These are phyloP conservation scores for Irpex lacteus DNA, from an alignment of 1,284 basidiomycete genomes.

Conservation along the genomic window DNA sequence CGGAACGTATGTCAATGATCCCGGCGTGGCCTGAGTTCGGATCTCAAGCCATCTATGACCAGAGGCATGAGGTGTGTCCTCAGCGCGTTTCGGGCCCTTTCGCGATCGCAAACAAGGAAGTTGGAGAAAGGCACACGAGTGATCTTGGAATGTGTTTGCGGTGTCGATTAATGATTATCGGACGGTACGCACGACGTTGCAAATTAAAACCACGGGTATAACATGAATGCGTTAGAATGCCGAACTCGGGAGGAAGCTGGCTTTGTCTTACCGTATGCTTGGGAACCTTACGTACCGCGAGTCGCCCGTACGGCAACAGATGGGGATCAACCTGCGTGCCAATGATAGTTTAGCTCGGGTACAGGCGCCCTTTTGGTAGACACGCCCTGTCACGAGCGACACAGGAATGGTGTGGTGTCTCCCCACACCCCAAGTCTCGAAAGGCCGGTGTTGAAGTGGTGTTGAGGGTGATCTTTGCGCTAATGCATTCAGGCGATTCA, in stretches of 20 bases:
- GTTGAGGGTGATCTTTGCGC: not conserved
- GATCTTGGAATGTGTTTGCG: not conserved
- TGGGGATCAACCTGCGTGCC: no score
- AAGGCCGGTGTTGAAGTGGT: not conserved
- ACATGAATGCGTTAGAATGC: not conserved
- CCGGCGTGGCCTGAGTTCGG: not conserved
- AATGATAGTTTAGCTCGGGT: not conserved
- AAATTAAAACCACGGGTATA: not conserved
- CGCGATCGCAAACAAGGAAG: no score
- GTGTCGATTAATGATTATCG: not conserved
- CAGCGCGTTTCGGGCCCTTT: no score
- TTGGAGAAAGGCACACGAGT: no score
- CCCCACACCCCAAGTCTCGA: not conserved
- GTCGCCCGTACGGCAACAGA: no score
- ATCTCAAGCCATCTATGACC: no score
- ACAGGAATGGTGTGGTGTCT: not conserved
- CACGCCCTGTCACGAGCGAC: not conserved
- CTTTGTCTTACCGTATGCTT: not conserved
- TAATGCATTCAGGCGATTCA: not conserved
- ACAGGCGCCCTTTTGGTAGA: not conserved
- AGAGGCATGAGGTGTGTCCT: no score
- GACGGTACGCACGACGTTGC: not conserved
- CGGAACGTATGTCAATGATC: not conserved
- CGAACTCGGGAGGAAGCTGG: not conserved
- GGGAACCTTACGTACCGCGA: not conserved